A percentile compares a stretch with the other conserved stretches of the same genome.
Conservation (phyloP, 208 protist genomes). For the Crithidia thermophila region DNA sequence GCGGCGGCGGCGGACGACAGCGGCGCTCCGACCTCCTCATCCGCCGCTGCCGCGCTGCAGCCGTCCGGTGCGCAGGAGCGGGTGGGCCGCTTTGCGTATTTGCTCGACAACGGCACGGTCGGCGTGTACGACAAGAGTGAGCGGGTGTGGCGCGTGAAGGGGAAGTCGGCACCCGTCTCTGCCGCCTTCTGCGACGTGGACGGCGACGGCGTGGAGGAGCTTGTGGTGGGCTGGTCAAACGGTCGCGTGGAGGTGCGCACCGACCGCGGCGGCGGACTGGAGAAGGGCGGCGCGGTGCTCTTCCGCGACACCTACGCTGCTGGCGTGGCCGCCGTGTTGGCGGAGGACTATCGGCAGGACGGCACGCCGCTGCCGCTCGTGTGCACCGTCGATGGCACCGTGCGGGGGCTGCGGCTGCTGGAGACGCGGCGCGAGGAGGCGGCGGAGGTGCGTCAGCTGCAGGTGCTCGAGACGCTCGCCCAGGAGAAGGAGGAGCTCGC, state of each 20-base stretch:
- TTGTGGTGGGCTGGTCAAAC: conserved; percentile 90
- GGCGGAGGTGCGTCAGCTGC: conserved; percentile 56
- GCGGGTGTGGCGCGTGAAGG: conserved; percentile 90
- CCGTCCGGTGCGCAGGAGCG: not conserved
- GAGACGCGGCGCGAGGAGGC: conserved; percentile 46
- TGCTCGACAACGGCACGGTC: conserved; percentile 92
- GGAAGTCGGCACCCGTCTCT: conserved; percentile 71
- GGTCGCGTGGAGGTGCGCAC: conserved; percentile 89
- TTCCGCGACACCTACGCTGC: conserved; percentile 78
- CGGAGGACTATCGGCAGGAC: conserved; percentile 92
- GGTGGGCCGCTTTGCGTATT: conserved; percentile 84
- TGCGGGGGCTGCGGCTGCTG: conserved; percentile 83
- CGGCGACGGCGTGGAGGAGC: conserved; percentile 91
- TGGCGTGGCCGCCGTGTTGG: conserved; percentile 79
- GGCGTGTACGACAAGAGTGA: conserved; percentile 88
- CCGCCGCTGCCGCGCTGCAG: not conserved
- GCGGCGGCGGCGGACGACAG: too few species aligned
- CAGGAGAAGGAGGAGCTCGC: conserved; percentile 76
- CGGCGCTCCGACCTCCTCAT: too few species aligned
- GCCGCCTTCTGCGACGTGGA: conserved; percentile 93
- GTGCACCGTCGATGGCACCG: conserved; percentile 84
- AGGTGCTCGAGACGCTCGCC: conserved; percentile 68
- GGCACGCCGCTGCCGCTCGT: conserved; percentile 78
- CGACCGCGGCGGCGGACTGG: conserved; percentile 37
- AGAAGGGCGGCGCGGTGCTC: conserved; percentile 75